These are phyloP conservation scores for Mimosa pudica DNA, from an alignment of 306 rosid species.

Conservation along the genomic window DNA sequence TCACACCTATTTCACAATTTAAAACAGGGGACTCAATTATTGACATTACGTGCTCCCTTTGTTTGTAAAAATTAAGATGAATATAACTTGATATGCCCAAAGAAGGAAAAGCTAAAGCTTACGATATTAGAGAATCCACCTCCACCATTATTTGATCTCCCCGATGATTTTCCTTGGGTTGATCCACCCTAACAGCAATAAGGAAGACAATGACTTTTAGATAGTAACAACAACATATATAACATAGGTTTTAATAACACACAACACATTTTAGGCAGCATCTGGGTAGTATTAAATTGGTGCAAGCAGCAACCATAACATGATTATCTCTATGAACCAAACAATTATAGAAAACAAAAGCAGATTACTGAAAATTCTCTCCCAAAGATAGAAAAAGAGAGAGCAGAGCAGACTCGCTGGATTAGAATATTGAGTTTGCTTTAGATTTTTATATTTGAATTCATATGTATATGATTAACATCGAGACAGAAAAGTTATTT, in stretches of 20 bases:
- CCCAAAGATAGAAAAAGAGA: background rate
- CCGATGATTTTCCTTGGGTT: slow-evolving; percentile 50
- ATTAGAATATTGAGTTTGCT: background rate
- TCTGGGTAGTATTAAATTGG: background rate
- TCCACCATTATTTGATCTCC: slow-evolving; percentile 47
- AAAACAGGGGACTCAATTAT: slow-evolving; percentile 16
- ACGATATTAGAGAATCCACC: slow-evolving; percentile 54
- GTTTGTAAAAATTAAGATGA: slow-evolving; percentile 16
- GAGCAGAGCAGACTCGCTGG: background rate
- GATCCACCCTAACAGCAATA: slow-evolving; percentile 36
- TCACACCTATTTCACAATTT: background rate
- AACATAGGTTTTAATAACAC: background rate
- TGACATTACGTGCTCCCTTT: slow-evolving; percentile 2
- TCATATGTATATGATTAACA: background rate
- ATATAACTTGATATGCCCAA: slow-evolving; percentile 8
- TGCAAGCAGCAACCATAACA: background rate
- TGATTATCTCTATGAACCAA: background rate
- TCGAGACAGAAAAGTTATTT: background rate
- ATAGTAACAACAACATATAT: background rate
- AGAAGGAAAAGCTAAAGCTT: slow-evolving; percentile 35
- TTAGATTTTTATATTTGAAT: background rate
- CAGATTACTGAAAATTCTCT: background rate
- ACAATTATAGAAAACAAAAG: background rate
- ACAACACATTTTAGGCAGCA: background rate
- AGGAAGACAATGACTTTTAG: background rate